Evolutionary conservation across 441 rosid genomes (phyloP), one percentile per base, ranked within the genome.

Genomic region (Cnidoscolus chayamansa): DNA sequence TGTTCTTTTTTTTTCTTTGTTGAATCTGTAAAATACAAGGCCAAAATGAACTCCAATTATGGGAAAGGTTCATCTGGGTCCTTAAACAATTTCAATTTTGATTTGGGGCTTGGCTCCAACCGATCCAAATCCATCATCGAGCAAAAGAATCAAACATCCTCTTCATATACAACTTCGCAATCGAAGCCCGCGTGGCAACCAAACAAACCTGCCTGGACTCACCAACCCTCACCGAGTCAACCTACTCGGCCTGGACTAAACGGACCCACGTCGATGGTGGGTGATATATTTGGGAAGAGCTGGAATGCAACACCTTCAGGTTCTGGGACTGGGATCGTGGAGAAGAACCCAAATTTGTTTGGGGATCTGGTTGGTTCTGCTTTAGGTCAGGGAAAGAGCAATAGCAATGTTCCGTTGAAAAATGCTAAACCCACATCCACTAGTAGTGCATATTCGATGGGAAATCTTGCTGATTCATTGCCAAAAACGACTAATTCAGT

Each of bases 311-410:
- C 87, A 16, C 79, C 81, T 32, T 77, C 94, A 0, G 77, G 79
- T 55, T 77, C 85, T 43, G 89, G 91, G 67, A 76, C 87, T 53
- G 97, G 96, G 78, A 78, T 88, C 60, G 91, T 73, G 16, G 85
- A 84, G 30, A 92, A 90, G 81, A 87, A 82, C 58, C 90, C 97
- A 0, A 84, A 86, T 72, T 83, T 92, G 84, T 94, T 94, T 68
- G 97, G 90, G 49, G 98, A 94, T 87, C 87, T 94, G 72, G 85
- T 94, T 9, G 81, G 81, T 70, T 94, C 98, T 51, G 97, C 95
- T 32, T 73, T 94, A 32, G 99, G 96, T 30, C 82, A 79, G 80
- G 90, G 90, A 51, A 71, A 74, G 63, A 74, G 84, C 56, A 73
- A 56, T 49, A 65, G 77, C 54, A 89, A 86, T 83, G 91, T 78